phyloP scores from a whole-genome alignment of 108 stramenopile genomes.

The Nitzschia palea region DNA sequence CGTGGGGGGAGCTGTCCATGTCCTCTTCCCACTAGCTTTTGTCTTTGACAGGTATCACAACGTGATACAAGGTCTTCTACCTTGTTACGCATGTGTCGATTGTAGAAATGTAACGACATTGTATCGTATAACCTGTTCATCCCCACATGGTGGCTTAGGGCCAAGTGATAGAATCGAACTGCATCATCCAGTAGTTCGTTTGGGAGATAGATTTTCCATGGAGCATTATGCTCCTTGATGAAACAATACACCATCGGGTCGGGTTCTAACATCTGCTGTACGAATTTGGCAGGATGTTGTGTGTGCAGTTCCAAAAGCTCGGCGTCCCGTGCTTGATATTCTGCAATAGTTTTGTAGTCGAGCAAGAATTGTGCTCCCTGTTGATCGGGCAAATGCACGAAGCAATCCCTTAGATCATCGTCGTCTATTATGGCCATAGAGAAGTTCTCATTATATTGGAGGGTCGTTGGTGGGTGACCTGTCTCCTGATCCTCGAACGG shows the following conservation, averaged over 20 bases:
- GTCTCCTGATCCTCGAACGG: too few relatives aligned
- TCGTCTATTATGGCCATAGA: too few relatives aligned
- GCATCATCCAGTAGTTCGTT: background rate
- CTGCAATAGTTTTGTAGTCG: background rate
- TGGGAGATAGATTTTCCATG: constrained; percentile 21
- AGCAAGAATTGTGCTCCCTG: constrained; percentile 4
- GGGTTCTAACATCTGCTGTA: background rate
- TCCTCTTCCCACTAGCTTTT: constrained; percentile 19
- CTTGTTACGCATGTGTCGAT: background rate
- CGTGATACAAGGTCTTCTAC: too few relatives aligned
- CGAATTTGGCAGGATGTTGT: constrained; percentile 6
- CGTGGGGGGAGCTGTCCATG: constrained; percentile 31
- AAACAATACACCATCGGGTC: background rate
- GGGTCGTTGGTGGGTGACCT: too few relatives aligned
- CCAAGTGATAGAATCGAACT: background rate
- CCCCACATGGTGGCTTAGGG: constrained; percentile 7
- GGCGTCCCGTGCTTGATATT: constrained; percentile 15
- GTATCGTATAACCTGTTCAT: too few relatives aligned
- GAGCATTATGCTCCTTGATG: background rate
- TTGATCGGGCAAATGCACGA: constrained; percentile 18
- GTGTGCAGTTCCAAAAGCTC: background rate
- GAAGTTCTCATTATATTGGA: too few relatives aligned
- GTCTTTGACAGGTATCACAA: constrained; percentile 16
- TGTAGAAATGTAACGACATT: too few relatives aligned
- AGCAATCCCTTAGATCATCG: constrained; percentile 20